phyloP scores from a whole-genome alignment of 495 filamentous ascomycete genomes.

The Ramalina intermedia region DNA sequence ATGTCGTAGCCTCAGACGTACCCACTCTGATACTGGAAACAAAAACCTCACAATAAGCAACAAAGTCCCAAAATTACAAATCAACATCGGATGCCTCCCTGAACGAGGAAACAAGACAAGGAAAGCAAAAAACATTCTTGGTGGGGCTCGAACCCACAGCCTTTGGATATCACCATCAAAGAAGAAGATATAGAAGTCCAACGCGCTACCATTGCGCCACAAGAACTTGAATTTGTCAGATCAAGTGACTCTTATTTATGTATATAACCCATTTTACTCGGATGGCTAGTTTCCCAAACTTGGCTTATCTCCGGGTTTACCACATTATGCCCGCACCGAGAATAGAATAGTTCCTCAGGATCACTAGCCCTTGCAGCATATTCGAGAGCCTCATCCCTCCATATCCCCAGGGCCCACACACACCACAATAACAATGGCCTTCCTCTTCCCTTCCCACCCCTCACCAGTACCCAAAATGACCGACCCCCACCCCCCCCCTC shows the following conservation, averaged over 20 bases:
- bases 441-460: neutral
- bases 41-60: too few relatives aligned
- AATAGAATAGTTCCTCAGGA: too few relatives aligned
- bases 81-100: too few relatives aligned
- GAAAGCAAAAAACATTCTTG: constrained; percentile 14
- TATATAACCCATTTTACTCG: neutral
- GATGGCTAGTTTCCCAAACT: too few relatives aligned
- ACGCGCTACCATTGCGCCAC: constrained; percentile 29
- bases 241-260: neutral
- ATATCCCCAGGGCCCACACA: too few relatives aligned
- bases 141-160: constrained; percentile 31
- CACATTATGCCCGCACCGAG: neutral
- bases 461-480: constrained; percentile 1
- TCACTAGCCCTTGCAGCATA: neutral
- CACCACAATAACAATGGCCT: too few relatives aligned
- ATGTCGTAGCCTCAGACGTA: too few relatives aligned
- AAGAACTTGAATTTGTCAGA: constrained; percentile 12
- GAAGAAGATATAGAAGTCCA: constrained; percentile 23
- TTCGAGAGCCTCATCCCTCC: neutral
- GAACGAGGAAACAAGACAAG: too few relatives aligned
- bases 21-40: too few relatives aligned
- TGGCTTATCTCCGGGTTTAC: neutral
- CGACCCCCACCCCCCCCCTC: neutral
- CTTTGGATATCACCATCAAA: constrained; percentile 19
- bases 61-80: too few relatives aligned